phyloP scores from a whole-genome alignment of 1,284 basidiomycete species.

The Apiotrichum siamense region DNA sequence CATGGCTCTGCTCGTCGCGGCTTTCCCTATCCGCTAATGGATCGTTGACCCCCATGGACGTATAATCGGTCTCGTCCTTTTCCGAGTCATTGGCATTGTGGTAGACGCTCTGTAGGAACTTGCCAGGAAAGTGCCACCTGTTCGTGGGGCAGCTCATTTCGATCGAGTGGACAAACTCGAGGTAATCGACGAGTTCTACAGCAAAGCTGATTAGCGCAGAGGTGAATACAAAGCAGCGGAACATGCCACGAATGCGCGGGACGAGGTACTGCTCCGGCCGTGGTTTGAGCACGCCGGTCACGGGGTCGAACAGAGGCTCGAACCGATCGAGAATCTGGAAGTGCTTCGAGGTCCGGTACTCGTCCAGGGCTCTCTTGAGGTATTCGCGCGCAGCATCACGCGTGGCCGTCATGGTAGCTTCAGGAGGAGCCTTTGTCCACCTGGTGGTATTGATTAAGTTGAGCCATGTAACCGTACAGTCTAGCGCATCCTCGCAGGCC shows the following conservation, averaged over 20 bases:
- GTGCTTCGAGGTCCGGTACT: slow-evolving; percentile 50
- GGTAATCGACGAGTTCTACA: slow-evolving; percentile 34
- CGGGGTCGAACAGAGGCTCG: slow-evolving; percentile 40
- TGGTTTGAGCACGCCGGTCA: slow-evolving; percentile 29
- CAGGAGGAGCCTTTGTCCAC: slow-evolving; percentile 44
- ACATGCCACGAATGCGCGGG: slow-evolving; percentile 42
- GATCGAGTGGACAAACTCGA: slow-evolving; percentile 37
- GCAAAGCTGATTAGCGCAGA: slow-evolving; percentile 44
- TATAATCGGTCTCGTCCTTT: background rate
- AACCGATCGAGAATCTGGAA: slow-evolving; percentile 53
- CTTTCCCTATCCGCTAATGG: slow-evolving; percentile 1
- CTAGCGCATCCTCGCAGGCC: slow-evolving; percentile 46
- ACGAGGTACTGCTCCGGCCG: slow-evolving; percentile 6
- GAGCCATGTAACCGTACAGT: slow-evolving; percentile 45
- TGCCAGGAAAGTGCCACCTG: slow-evolving; percentile 49
- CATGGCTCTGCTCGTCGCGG: background rate
- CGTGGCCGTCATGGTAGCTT: slow-evolving; percentile 22
- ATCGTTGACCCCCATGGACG: background rate
- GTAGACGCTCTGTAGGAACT: slow-evolving; percentile 45
- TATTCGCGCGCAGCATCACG: slow-evolving; percentile 48
- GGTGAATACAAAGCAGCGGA: slow-evolving; percentile 48
- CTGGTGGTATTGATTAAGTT: slow-evolving; percentile 52
- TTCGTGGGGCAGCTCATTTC: slow-evolving; percentile 41
- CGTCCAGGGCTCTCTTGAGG: slow-evolving; percentile 46
- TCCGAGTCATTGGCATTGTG: slow-evolving; percentile 30